A percentile compares a stretch with the other conserved stretches of the same genome.
phyloP scores from a whole-genome alignment of 495 filamentous ascomycete species.

The Penicillium lagena region DNA sequence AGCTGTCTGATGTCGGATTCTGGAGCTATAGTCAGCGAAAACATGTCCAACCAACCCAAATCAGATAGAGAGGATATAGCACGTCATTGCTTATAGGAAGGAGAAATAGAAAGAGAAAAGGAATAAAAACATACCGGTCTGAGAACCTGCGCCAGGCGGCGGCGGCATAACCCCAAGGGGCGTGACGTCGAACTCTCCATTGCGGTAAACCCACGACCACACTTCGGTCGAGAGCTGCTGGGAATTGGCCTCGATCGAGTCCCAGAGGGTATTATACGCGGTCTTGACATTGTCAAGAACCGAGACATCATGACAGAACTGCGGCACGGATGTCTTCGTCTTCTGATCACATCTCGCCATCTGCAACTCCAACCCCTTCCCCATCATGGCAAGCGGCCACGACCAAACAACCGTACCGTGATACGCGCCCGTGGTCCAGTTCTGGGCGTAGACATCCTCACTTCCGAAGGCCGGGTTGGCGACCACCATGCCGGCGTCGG shows the following conservation, averaged over 20 bases:
- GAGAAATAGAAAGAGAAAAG: not conserved
- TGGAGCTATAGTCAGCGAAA: not conserved
- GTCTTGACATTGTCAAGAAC: slow-evolving; percentile 43
- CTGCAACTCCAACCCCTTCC: slow-evolving; percentile 44
- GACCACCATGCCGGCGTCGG: slow-evolving; percentile 48
- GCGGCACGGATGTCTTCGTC: slow-evolving; percentile 7
- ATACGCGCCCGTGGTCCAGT: slow-evolving; percentile 52
- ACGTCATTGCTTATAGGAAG: not conserved
- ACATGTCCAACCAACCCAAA: too few relatives aligned
- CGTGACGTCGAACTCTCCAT: slow-evolving; percentile 40
- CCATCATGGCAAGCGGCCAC: slow-evolving; percentile 64
- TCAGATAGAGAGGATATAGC: too few relatives aligned
- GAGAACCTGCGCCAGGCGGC: slow-evolving; percentile 36
- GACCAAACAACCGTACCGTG: slow-evolving; percentile 63
- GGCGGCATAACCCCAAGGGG: slow-evolving; percentile 47
- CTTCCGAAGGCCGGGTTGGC: slow-evolving; percentile 57
- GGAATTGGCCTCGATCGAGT: slow-evolving; percentile 49
- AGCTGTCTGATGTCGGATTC: slow-evolving; percentile 20
- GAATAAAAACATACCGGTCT: slow-evolving; percentile 19
- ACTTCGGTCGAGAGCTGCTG: slow-evolving; percentile 51
- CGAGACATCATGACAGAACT: slow-evolving; percentile 42
- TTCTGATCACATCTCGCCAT: slow-evolving; percentile 34
- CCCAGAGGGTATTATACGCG: slow-evolving; percentile 57
- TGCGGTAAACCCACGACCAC: slow-evolving; percentile 54
- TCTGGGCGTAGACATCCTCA: slow-evolving; percentile 38